Percentiles rank a stretch among this genome's conserved stretches.
phyloP scores from a whole-genome alignment of 2,329 filamentous ascomycete species.

The Acrodontium crateriforme region DNA sequence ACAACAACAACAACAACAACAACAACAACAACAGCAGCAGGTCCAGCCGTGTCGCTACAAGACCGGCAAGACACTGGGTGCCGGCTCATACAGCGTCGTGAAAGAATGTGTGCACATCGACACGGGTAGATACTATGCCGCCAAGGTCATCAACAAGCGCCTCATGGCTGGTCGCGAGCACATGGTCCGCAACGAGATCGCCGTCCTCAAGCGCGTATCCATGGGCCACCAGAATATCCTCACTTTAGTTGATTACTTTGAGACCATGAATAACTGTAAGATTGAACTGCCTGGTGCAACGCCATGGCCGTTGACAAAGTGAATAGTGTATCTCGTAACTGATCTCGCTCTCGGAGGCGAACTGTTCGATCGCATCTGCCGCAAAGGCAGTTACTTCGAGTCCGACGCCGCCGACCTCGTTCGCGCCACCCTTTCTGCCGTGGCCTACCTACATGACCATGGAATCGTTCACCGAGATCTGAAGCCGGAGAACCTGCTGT shows the following conservation, averaged over 20 bases:
- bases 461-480: conserved; percentile 96
- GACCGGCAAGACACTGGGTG: conserved; percentile 92
- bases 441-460: conserved; percentile 95
- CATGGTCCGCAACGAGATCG: conserved; percentile 99
- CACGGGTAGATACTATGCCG: conserved; percentile 93
- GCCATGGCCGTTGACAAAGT: neutral
- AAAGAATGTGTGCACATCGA: conserved; percentile 99
- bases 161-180: conserved; percentile 95
- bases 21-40: conserved; percentile 30
- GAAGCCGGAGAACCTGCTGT: conserved; percentile 93
- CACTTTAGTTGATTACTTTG: conserved; percentile 96
- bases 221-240: conserved; percentile 98
- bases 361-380: conserved; percentile 95
- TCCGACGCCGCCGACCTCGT: conserved; percentile 92
- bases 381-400: conserved; percentile 97
- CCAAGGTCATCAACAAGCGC: conserved; percentile 98
- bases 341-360: conserved; percentile 93
- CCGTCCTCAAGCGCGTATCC: conserved; percentile 91
- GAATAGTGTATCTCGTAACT: conserved; percentile 77
- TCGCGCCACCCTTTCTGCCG: conserved; percentile 86
- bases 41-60: conserved; percentile 96
- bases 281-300: conserved; percentile 1
- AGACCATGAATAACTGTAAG: conserved; percentile 93
- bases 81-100: conserved; percentile 94
- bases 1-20: neutral